Evolutionary conservation across 2,329 filamentous ascomycete species (phyloP), one percentile per base, ranked within the genome.

Genomic region (Talaromyces sp.): DNA sequence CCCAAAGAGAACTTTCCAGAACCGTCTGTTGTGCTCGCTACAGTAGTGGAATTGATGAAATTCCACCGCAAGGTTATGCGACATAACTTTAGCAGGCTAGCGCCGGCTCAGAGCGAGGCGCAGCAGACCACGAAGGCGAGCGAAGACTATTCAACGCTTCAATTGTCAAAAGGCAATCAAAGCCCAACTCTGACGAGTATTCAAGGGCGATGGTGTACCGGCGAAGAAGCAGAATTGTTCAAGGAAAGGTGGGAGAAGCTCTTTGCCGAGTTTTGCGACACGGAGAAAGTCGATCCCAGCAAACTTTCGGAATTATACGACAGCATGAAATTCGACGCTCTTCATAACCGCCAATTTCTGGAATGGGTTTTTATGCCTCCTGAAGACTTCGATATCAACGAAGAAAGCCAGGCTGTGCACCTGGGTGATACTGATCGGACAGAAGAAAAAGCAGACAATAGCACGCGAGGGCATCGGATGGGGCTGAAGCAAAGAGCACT

Each of bases 221-320:
- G 92, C 31, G 94, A 99, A 77, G 94, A 97, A 69, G 87, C 93
- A 0, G 91, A 95, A 66, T 81, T 99, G 1, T 99, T 99, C 81
- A 90, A 89, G 66, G 94, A 99, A 74, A 86, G 94, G 31, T 99
- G 94, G 94, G 94, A 97, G 77, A 99, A 99, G 78, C 83, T 99
- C 1, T 99, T 99, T 76, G 86, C 88, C 54, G 94, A 99, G 72
- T 99, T 99, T 69, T 94, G 90, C 65, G 95, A 99, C 73, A 89
- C 90, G 1, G 94, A 99, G 69, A 99, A 99, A 79, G 92, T 97
- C 19, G 94, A 99, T 74, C 95, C 95, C 19, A 96, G 92, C 81
- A 99, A 99, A 79, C 93, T 99, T 63, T 97, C 92, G 5, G 94
- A 99, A 77, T 83, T 99, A 2, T 99, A 99, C 74, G 94, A 99